These are phyloP conservation scores for Sclerotinia sclerotiorum DNA, from an alignment of 2,329 filamentous ascomycete genomes.

Conservation along the genomic window DNA sequence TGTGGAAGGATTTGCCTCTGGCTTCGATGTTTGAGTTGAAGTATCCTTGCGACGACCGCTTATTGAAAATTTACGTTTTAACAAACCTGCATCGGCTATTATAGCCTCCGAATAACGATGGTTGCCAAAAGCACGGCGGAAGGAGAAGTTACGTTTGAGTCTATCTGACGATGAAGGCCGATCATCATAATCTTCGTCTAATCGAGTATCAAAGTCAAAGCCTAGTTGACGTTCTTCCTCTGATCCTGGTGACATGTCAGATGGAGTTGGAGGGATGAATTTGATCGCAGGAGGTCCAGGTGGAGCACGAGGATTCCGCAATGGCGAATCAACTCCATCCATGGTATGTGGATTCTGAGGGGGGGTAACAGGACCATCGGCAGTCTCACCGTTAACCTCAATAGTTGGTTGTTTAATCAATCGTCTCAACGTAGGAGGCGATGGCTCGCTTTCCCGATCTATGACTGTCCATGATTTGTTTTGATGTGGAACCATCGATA, in stretches of 20 bases:
- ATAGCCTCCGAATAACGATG: slow-evolving; percentile 52
- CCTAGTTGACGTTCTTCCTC: slow-evolving; percentile 55
- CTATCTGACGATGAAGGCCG: slow-evolving; percentile 41
- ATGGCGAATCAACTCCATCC: slow-evolving; percentile 59
- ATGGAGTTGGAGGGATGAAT: slow-evolving; percentile 64
- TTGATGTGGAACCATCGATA: slow-evolving; percentile 63
- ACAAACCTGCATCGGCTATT: slow-evolving; percentile 51
- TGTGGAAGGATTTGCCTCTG: slow-evolving; percentile 33
- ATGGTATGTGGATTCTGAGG: slow-evolving; percentile 50
- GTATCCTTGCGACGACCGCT: slow-evolving; percentile 32
- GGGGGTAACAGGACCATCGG: slow-evolving; percentile 50
- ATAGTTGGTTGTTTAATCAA: slow-evolving; percentile 25
- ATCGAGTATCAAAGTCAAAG: slow-evolving; percentile 44
- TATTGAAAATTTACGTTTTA: slow-evolving; percentile 46
- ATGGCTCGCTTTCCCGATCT: slow-evolving; percentile 10
- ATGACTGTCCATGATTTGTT: slow-evolving; percentile 51
- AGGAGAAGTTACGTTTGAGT: slow-evolving; percentile 49
- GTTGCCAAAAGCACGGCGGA: slow-evolving; percentile 54
- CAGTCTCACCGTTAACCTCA: slow-evolving; percentile 43
- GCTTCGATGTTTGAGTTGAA: slow-evolving; percentile 34
- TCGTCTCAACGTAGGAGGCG: slow-evolving; percentile 22
- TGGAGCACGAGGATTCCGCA: slow-evolving; percentile 61
- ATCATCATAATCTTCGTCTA: slow-evolving; percentile 41
- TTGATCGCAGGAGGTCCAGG: slow-evolving; percentile 58
- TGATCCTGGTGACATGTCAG: slow-evolving; percentile 55